Evolutionary conservation across 2,329 filamentous ascomycete genomes (phyloP).

Genomic region (Cladorrhinum sp.): DNA sequence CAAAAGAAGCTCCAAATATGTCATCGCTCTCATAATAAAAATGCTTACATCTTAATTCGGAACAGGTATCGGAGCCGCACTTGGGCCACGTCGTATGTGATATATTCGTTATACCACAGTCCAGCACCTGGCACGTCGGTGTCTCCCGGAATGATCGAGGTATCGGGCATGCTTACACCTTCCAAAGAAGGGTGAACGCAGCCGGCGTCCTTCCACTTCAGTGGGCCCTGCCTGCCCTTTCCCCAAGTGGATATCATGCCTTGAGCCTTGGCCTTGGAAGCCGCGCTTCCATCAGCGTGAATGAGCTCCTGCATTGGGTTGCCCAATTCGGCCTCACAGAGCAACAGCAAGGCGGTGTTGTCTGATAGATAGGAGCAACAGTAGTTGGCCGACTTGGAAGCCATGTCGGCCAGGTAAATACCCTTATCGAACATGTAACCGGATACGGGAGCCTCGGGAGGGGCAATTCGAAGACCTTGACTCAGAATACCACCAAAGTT

Average conservation of each 20-base stretch:
- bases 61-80: constrained; percentile 69
- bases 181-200: constrained; percentile 61
- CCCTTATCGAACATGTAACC: constrained; percentile 92
- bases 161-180: constrained; percentile 67
- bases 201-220: constrained; percentile 71
- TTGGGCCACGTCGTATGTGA: constrained; percentile 67
- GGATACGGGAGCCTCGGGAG: constrained; percentile 72
- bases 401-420: constrained; percentile 84
- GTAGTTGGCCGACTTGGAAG: constrained; percentile 78
- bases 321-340: constrained; percentile 83
- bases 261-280: constrained; percentile 55
- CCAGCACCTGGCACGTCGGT: constrained; percentile 46
- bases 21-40: neutral
- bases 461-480: constrained; percentile 86
- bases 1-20: neutral
- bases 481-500: constrained; percentile 86
- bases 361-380: constrained; percentile 61
- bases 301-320: constrained; percentile 66
- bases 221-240: constrained; percentile 61
- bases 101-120: constrained; percentile 71
- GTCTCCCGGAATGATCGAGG: constrained; percentile 41
- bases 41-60: constrained; percentile 52
- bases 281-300: constrained; percentile 59
- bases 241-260: constrained; percentile 69
- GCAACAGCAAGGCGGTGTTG: constrained; percentile 69